Evolutionary conservation across 225 moss, liverwort and hornwort species (phyloP), one percentile per base, ranked within the genome.

Genomic region (Asterella californica): DNA sequence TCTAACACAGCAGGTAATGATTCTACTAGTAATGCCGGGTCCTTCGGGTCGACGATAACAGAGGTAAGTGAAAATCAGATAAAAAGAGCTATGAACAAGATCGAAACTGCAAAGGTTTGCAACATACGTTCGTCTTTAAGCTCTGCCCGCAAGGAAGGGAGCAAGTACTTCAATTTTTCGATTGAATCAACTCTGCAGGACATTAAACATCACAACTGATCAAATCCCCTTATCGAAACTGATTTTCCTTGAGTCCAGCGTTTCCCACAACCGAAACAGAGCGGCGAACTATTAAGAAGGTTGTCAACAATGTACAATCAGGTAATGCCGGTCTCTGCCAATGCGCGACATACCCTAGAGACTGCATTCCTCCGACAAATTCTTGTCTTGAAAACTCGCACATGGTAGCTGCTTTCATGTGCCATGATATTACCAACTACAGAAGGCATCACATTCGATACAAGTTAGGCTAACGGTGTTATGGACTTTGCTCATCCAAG

Each of bases 331-430:
- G 53, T 33, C 33, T 10, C 24, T 19, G 61, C 70, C 21, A 76
- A 84, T 33, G 38, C 36, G 61, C 5, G 10, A 47, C 92, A 84
- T 87, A 95, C 95, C 95, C 95, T 76, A 95, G 81, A 63, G 91
- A 90, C 86, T 93, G 93, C 52, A 95, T 88, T 59, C 95, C 95
- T 83, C 88, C 91, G 80, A 88, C 85, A 78, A 95, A 95, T 82
- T 95, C 95, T 85, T 93, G 95, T 82, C 91, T 91, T 83, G 93
- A 95, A 82, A 95, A 95, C 85, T 95, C 95, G 90, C 93, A 95
- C 95, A 95, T 95, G 45, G 95, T 95, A 67, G 90, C 93, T 80
- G 95, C 95, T 85, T 95, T 95, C 95, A 95, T 95, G 85, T 95
- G 95, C 95, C 95, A 95, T 70, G 95, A 95, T 75, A 95, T 90